Evolutionary conservation across 2,329 filamentous ascomycete genomes (phyloP).

Genomic region (Mariannaea sp.): DNA sequence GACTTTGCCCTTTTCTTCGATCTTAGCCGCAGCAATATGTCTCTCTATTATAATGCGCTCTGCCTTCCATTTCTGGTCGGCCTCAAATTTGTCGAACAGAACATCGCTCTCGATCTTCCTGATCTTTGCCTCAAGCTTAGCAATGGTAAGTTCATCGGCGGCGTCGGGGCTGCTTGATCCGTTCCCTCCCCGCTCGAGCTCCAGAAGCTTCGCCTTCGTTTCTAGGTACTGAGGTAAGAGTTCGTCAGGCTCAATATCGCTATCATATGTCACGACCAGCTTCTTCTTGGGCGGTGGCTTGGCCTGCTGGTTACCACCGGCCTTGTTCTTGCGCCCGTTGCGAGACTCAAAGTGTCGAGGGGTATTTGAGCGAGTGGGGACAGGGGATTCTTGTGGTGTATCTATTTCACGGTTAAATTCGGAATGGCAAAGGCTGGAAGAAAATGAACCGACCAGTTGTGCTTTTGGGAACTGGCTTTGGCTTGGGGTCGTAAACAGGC

Average conservation of each 20-base stretch:
- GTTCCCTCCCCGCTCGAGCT: constrained; percentile 53
- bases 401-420: constrained; percentile 42
- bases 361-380: constrained; percentile 55
- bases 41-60: constrained; percentile 65
- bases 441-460: constrained; percentile 28
- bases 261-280: constrained; percentile 59
- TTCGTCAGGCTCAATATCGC: constrained; percentile 75
- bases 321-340: constrained; percentile 43
- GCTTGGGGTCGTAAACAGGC: constrained; percentile 66
- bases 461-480: constrained; percentile 47
- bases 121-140: constrained; percentile 74
- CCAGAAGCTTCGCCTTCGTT: constrained; percentile 71
- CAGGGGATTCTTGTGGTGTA: constrained; percentile 55
- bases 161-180: constrained; percentile 27
- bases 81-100: constrained; percentile 70
- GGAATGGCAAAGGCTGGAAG: background rate
- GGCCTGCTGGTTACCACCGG: constrained; percentile 27
- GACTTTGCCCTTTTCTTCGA: constrained; percentile 36
- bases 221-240: constrained; percentile 77
- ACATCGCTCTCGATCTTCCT: constrained; percentile 77
- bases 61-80: constrained; percentile 68
- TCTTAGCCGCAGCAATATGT: constrained; percentile 59
- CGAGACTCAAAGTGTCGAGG: constrained; percentile 46
- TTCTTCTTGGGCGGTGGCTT: constrained; percentile 48
- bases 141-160: constrained; percentile 54